Evolutionary conservation across 306 rosid species (phyloP).

Genomic region (Ammopiptanthus mongolicus): DNA sequence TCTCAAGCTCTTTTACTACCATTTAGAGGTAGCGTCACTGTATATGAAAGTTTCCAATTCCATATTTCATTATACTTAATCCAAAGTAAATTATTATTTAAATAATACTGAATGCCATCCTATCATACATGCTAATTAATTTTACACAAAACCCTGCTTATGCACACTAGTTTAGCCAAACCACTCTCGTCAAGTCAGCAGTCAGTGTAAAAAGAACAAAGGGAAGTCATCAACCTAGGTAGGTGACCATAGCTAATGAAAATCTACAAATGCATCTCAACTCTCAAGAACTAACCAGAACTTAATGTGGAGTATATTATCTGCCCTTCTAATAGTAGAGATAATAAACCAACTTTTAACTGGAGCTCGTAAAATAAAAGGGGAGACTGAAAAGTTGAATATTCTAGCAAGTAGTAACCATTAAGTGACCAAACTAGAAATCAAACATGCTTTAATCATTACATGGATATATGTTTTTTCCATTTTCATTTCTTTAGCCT

Average conservation of each 20-base stretch:
- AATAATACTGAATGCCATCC: background rate
- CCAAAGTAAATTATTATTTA: background rate
- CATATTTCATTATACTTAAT: background rate
- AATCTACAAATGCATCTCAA: background rate
- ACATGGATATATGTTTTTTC: background rate
- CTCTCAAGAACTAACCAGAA: background rate
- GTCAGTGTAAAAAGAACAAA: background rate
- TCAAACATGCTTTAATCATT: background rate
- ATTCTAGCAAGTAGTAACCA: background rate
- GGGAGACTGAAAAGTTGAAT: background rate
- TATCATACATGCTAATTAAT: background rate
- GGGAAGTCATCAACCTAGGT: background rate
- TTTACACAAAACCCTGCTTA: background rate
- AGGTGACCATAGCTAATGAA: background rate
- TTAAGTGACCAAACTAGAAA: background rate
- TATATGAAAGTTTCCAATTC: background rate
- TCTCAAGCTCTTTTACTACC: background rate
- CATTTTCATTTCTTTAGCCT: background rate
- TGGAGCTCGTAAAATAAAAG: background rate
- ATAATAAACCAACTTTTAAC: background rate
- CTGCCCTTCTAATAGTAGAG: background rate
- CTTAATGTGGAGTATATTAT: background rate
- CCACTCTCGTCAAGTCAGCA: background rate
- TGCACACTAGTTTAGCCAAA: background rate
- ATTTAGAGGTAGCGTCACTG: background rate